Conservation (phyloP, 1,139 yeast species). For the Suhomyces terraborum region DNA sequence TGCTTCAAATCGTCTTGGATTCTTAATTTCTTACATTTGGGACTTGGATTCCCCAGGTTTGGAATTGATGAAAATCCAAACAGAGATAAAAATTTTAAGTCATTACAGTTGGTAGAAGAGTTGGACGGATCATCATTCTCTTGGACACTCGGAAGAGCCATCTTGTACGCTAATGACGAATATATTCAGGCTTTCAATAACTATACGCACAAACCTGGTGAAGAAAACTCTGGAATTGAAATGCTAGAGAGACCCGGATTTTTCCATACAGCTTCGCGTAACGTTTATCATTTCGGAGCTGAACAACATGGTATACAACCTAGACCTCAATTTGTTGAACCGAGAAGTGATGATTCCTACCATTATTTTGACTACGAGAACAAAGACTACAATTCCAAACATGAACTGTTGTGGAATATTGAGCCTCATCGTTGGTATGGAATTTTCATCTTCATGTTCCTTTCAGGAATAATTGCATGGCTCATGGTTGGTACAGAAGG, state of each 20-base stretch:
- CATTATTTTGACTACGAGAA: constrained; percentile 35
- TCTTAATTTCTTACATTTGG: constrained; percentile 67
- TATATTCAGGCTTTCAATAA: constrained; percentile 43
- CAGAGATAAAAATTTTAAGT: constrained; percentile 36
- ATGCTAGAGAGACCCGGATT: constrained; percentile 38
- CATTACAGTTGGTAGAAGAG: constrained; percentile 62
- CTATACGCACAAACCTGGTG: constrained; percentile 18
- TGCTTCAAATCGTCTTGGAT: constrained; percentile 61
- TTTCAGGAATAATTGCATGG: constrained; percentile 46
- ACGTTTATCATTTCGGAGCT: constrained; percentile 52
- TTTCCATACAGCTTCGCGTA: constrained; percentile 51
- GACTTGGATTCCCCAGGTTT: constrained; percentile 68
- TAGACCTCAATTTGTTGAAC: constrained; percentile 46
- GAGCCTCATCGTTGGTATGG: constrained; percentile 61
- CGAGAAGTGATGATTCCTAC: constrained; percentile 26
- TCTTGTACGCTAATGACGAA: constrained; percentile 58
- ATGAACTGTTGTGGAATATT: constrained; percentile 42
- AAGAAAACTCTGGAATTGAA: not conserved
- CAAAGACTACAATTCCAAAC: constrained; percentile 27
- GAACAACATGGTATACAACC: constrained; percentile 47
- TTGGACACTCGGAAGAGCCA: constrained; percentile 84
- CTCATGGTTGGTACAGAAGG: constrained; percentile 49
- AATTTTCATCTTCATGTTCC: constrained; percentile 46
- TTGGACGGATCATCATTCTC: constrained; percentile 69
- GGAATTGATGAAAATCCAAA: constrained; percentile 42